phyloP scores from a whole-genome alignment of 2,329 filamentous ascomycete species.

The Cercospora sp. region DNA sequence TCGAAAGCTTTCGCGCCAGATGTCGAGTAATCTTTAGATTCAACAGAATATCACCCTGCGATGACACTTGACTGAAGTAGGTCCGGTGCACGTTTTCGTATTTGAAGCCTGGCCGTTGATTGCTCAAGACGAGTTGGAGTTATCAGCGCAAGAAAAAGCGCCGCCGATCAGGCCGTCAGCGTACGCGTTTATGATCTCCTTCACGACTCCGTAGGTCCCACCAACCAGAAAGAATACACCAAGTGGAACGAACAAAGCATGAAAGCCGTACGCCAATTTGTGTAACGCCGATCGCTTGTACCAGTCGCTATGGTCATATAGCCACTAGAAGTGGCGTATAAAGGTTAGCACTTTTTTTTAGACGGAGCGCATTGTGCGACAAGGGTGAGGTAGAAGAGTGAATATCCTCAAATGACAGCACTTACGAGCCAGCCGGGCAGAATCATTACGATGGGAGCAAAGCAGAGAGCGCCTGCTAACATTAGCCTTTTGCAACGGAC shows the following conservation, averaged over 20 bases:
- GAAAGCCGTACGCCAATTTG: slow-evolving; percentile 44
- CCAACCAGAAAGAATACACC: slow-evolving; percentile 52
- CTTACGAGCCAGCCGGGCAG: slow-evolving; percentile 48
- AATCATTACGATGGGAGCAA: slow-evolving; percentile 53
- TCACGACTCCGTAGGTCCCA: slow-evolving; percentile 53
- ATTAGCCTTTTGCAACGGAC: neutral
- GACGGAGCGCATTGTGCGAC: neutral
- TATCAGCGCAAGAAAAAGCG: slow-evolving; percentile 54
- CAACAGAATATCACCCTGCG: neutral
- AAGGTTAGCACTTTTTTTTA: neutral
- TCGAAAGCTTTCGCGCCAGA: neutral
- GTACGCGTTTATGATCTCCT: slow-evolving; percentile 56
- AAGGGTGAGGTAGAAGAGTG: neutral
- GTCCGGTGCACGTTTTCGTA: neutral
- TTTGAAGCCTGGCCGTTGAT: neutral
- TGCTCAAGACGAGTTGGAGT: slow-evolving; percentile 36
- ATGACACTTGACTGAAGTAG: neutral
- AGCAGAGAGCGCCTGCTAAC: slow-evolving; percentile 42
- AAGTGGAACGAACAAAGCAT: slow-evolving; percentile 47
- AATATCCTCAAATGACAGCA: neutral
- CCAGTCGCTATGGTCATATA: slow-evolving; percentile 51
- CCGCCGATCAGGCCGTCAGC: slow-evolving; percentile 48
- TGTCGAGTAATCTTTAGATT: neutral
- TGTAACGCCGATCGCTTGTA: slow-evolving; percentile 40
- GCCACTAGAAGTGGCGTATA: slow-evolving; percentile 40